These are phyloP conservation scores for Amanita pallidorosea DNA, from an alignment of 768 basidiomycete species.

Conservation along the genomic window DNA sequence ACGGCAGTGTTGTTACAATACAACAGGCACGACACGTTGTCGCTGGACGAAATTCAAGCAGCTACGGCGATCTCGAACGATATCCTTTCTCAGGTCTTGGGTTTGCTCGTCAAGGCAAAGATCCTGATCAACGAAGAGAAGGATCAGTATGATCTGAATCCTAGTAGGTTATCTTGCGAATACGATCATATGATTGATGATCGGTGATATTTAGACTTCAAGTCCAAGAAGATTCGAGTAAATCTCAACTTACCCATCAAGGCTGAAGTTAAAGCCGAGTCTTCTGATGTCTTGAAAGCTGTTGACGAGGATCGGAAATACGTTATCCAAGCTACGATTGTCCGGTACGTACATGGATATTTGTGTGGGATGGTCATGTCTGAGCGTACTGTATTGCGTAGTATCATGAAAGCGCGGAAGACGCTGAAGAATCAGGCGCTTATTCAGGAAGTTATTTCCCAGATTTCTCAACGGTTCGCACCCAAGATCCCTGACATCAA, in stretches of 20 bases:
- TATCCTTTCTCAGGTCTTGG: conserved; percentile 59
- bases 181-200: neutral
- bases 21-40: conserved; percentile 85
- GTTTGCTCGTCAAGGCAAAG: conserved; percentile 77
- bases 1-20: conserved; percentile 95
- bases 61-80: conserved; percentile 80
- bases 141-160: conserved; percentile 89
- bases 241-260: conserved; percentile 90
- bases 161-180: conserved; percentile 26
- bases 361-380: neutral
- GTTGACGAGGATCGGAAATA: conserved; percentile 98
- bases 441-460: conserved; percentile 84
- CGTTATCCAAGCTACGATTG: conserved; percentile 90
- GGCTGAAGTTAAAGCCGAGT: conserved; percentile 88
- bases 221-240: conserved; percentile 88
- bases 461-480: conserved; percentile 79
- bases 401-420: conserved; percentile 94
- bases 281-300: conserved; percentile 80
- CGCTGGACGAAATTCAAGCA: conserved; percentile 64
- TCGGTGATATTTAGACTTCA: conserved; percentile 48
- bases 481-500: conserved; percentile 97
- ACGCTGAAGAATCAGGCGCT: conserved; percentile 89
- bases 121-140: conserved; percentile 81
- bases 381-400: conserved; percentile 14
- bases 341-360: conserved; percentile 37